Evolutionary conservation across 805 yeast species (phyloP), one percentile per base, ranked within the genome.

Genomic region (Metschnikowia santaceciliae): DNA sequence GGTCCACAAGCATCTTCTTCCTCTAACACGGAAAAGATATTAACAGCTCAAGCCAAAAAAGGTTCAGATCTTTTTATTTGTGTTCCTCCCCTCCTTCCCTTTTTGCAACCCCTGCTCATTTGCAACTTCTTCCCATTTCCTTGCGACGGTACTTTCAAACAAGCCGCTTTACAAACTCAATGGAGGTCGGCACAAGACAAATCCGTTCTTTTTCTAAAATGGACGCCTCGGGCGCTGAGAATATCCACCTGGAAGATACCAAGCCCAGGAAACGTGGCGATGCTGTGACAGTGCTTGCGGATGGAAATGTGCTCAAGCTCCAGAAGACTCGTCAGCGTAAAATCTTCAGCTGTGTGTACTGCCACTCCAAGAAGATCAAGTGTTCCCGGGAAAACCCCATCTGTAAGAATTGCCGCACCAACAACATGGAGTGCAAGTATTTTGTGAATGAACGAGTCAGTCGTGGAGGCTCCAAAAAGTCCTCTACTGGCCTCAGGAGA

Each of bases 251-350:
- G 39, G 47, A 33, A 4, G 47, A 32, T 6, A 43, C 6, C 11
- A 35, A 26, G 35, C 36, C 42, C 19, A 36, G 36, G 14, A 42
- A 45, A 19, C 44, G 50, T 19, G 23, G 43, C 23, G 42, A 43
- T 23, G 56, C 57, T 3, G 42, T 65, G 44, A 64, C 63, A 36
- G 61, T 74, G 6, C 60, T 78, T 53, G 78, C 78, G 3, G 71
- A 78, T 57, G 83, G 79, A 8, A 78, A 77, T 54, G 77, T 81
- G 6, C 78, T 79, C 70, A 82, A 82, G 62, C 78, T 81, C 15
- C 88, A 82, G 57, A 80, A 78, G 52, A 70, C 82, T 3, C 75
- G 88, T 54, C 88, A 82, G 62, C 62, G 88, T 48, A 76, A 76
- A 58, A 81, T 82, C 41, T 68, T 78, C 41, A 74, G 80, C 48